phyloP scores from a whole-genome alignment of 1,139 yeast genomes.

The Pichia sp. region DNA sequence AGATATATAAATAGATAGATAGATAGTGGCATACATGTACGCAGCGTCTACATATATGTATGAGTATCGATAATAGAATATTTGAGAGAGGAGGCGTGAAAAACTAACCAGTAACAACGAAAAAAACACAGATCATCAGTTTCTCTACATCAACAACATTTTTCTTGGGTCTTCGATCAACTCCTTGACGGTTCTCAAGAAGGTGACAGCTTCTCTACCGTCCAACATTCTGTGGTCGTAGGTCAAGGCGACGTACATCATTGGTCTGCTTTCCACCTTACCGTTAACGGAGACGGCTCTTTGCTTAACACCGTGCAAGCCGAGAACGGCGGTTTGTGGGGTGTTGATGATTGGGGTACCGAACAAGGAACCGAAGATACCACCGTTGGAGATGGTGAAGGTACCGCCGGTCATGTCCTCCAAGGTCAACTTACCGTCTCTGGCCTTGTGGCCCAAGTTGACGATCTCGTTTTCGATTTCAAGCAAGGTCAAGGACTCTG shows the following conservation, averaged over 20 bases:
- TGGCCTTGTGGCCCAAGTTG: conserved; percentile 83
- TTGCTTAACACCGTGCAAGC: conserved; percentile 95
- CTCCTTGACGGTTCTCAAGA: conserved; percentile 94
- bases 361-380: conserved; percentile 95
- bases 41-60: background rate
- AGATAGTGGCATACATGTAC: background rate
- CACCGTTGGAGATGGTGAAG: conserved; percentile 98
- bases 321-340: conserved; percentile 98
- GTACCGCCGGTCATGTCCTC: conserved; percentile 99
- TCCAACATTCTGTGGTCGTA: conserved; percentile 98
- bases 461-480: conserved; percentile 88
- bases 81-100: background rate
- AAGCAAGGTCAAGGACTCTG: conserved; percentile 82
- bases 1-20: background rate
- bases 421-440: conserved; percentile 92
- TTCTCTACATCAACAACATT: conserved; percentile 62
- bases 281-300: conserved; percentile 92
- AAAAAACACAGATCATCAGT: background rate
- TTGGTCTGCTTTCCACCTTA: conserved; percentile 94
- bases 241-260: conserved; percentile 99
- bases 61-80: background rate
- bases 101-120: background rate
- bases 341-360: conserved; percentile 98
- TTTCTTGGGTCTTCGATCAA: conserved; percentile 98
- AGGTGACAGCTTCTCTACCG: conserved; percentile 98